Evolutionary conservation across 2,329 filamentous ascomycete genomes (phyloP).

Genomic region (Microcyclospora tardicrescens): DNA sequence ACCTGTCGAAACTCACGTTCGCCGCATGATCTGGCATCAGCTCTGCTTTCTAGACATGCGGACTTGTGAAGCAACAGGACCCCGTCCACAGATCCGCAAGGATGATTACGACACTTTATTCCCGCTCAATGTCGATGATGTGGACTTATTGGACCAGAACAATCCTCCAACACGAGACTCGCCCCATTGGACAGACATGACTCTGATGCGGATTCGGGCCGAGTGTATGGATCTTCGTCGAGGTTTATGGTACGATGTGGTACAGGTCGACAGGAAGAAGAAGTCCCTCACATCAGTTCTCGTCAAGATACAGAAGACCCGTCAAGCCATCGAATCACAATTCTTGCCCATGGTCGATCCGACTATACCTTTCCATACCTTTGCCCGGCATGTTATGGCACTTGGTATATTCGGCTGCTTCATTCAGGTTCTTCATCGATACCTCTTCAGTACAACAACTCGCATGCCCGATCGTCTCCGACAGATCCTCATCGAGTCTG

Average conservation of each 20-base stretch:
- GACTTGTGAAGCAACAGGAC: constrained; percentile 62
- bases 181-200: constrained; percentile 53
- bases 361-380: constrained; percentile 47
- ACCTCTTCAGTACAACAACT: constrained; percentile 38
- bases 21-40: constrained; percentile 64
- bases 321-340: constrained; percentile 49
- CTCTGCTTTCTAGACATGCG: constrained; percentile 64
- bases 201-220: constrained; percentile 54
- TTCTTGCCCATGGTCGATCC: constrained; percentile 53
- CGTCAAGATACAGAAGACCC: constrained; percentile 56
- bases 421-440: constrained; percentile 56
- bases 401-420: constrained; percentile 51
- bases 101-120: constrained; percentile 65
- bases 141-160: constrained; percentile 39
- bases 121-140: constrained; percentile 58
- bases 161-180: constrained; percentile 31
- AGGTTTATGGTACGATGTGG: constrained; percentile 55
- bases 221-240: constrained; percentile 63
- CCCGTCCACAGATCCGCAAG: constrained; percentile 54
- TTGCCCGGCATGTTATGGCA: constrained; percentile 51
- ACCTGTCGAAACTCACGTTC: constrained; percentile 56
- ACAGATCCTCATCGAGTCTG: constrained; percentile 50
- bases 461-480: constrained; percentile 50
- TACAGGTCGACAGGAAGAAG: constrained; percentile 48
- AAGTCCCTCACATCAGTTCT: constrained; percentile 52